Conservation (phyloP, 2,329 filamentous ascomycete genomes). For the Colletotrichum sidae region DNA sequence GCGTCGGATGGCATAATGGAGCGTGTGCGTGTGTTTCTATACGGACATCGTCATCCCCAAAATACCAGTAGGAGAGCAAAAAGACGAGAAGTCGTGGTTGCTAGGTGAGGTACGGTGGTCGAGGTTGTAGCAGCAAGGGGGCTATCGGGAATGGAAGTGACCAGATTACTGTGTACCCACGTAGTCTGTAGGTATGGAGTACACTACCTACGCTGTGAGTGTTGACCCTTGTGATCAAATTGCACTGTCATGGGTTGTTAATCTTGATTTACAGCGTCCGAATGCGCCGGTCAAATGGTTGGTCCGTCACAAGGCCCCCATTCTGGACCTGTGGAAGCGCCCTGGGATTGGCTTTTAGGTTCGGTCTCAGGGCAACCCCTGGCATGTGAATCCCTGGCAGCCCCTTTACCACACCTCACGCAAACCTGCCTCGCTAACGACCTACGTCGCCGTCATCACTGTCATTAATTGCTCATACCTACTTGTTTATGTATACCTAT, state of each 20-base stretch:
- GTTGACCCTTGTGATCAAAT: constrained; percentile 33
- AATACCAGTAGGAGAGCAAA: not conserved
- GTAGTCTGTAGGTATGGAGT: too few relatives aligned
- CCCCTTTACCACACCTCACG: not conserved
- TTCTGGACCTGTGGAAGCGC: not conserved
- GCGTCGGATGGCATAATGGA: constrained; percentile 24
- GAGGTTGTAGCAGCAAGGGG: constrained; percentile 27
- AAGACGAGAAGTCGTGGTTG: constrained; percentile 17
- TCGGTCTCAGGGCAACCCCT: constrained; percentile 35
- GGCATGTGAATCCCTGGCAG: constrained; percentile 31
- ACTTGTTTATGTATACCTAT: too few relatives aligned
- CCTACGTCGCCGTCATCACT: too few relatives aligned
- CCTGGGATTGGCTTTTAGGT: constrained; percentile 5
- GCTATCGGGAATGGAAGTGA: constrained; percentile 32
- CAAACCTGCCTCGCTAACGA: too few relatives aligned
- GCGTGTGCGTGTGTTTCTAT: constrained; percentile 22
- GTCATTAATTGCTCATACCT: too few relatives aligned
- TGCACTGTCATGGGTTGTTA: constrained; percentile 34
- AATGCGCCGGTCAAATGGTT: constrained; percentile 36
- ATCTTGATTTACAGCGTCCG: constrained; percentile 34
- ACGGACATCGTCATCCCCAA: constrained; percentile 30
- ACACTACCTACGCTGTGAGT: too few relatives aligned
- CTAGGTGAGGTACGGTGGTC: constrained; percentile 26
- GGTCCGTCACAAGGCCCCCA: constrained; percentile 16
- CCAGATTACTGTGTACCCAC: constrained; percentile 19